Conservation (phyloP, 140 eudicot species). For the Senecio squalidus region DNA sequence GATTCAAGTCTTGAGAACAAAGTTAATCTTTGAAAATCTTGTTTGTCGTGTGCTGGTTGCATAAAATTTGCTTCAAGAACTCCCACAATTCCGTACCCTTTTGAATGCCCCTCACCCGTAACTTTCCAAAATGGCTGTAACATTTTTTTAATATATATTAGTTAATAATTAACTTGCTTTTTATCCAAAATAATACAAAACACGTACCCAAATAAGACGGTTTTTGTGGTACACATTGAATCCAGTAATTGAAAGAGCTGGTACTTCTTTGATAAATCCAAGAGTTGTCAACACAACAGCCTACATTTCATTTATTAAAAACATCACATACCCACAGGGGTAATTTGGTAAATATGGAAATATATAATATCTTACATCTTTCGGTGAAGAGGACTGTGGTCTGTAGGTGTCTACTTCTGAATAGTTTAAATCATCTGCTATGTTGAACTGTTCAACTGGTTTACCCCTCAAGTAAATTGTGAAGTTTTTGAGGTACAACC, state of each 20-base stretch:
- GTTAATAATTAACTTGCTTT: background rate
- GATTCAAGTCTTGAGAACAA: slow-evolving; percentile 61
- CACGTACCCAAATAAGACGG: slow-evolving; percentile 81
- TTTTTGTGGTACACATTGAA: slow-evolving; percentile 91
- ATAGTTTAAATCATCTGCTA: slow-evolving; percentile 50
- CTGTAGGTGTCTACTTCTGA: slow-evolving; percentile 40
- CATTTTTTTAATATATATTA: no score
- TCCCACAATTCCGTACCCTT: slow-evolving; percentile 82
- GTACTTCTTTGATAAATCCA: slow-evolving; percentile 88
- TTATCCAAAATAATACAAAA: background rate
- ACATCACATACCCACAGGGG: no score
- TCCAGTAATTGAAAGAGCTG: slow-evolving; percentile 54
- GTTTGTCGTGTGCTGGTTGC: slow-evolving; percentile 96
- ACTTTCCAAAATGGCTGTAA: slow-evolving; percentile 96
- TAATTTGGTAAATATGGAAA: no score
- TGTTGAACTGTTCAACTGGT: slow-evolving; percentile 64
- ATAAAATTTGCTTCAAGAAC: slow-evolving; percentile 95
- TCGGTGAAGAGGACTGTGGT: slow-evolving; percentile 43
- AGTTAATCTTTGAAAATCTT: slow-evolving; percentile 85
- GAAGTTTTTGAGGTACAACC: slow-evolving; percentile 62
- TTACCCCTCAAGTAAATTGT: slow-evolving; percentile 64
- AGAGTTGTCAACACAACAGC: slow-evolving; percentile 59
- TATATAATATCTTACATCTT: slow-evolving; percentile 47
- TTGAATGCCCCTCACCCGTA: slow-evolving; percentile 64
- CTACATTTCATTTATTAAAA: slow-evolving; percentile 36